phyloP scores from a whole-genome alignment of 805 yeast genomes.

The Sugiyamaella lignohabitans region DNA sequence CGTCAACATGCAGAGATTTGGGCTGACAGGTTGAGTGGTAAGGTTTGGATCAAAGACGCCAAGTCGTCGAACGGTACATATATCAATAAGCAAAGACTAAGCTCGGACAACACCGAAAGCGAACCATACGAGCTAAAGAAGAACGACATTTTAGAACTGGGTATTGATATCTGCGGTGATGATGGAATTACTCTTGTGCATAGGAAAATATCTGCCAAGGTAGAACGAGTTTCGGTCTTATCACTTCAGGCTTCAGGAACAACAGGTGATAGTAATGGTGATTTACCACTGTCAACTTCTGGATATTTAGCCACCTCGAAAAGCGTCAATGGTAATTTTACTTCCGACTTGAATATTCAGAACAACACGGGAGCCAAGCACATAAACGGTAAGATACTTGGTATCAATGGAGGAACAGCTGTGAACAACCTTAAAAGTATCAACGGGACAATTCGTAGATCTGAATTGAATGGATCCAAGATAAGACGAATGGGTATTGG shows the following conservation, averaged over 20 bases:
- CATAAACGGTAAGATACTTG: neutral
- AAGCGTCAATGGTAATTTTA: neutral
- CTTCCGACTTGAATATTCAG: neutral
- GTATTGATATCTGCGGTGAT: constrained; percentile 65
- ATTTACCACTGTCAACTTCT: neutral
- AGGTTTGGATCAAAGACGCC: constrained; percentile 72
- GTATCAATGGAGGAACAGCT: neutral
- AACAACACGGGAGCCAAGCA: too few species aligned
- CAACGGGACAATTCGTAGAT: neutral
- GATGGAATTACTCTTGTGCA: constrained; percentile 55
- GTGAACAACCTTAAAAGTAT: neutral
- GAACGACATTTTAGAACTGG: constrained; percentile 89
- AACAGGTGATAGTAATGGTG: neutral
- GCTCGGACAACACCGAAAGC: constrained; percentile 47
- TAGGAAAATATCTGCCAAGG: constrained; percentile 76
- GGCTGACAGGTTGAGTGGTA: constrained; percentile 58
- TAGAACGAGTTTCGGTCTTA: constrained; percentile 64
- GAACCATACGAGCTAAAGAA: constrained; percentile 54
- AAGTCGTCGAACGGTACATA: constrained; percentile 94
- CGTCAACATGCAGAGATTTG: constrained; percentile 91
- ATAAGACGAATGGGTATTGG: neutral
- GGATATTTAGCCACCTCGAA: neutral
- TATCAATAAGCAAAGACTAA: constrained; percentile 67
- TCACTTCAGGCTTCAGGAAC: constrained; percentile 29
- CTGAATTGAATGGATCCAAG: neutral